Base-by-base conservation (phyloP, 176 grass and related monocot genomes). In the Hordeum marinum region DNA sequence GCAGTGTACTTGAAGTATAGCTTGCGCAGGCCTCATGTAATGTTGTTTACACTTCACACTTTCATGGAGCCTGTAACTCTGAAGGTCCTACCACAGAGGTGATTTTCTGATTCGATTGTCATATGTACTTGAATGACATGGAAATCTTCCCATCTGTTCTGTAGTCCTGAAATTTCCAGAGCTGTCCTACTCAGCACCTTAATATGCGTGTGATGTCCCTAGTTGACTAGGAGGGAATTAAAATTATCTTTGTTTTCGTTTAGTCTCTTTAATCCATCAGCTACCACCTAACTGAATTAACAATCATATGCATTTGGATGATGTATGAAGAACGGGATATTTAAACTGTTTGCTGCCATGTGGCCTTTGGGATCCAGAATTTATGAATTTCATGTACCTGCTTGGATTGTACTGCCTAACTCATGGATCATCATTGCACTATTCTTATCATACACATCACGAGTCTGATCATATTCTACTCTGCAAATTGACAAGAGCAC, bases 401-500 rank as follows among this genome's bases (percentile, higher is more conserved):
- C 7, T 78, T 90, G 79, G 79, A 90, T 42, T 69, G 31, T 65
- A 78, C 14, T 75, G 59, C 67, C 45, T 52, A 43, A 35, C 74
- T 79, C 80, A 32, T 74, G 7, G 73, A 68, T 87, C 60, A 90
- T 86, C 63, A 24, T 31, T 43, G 45, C 32, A 67, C 67, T 81
- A 15, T 86, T 78, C 21, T 65, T 25, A 72, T 75, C 67, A 54
- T 29, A 43, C 77, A 85, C 35, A 75, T 90, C 59, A 72, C 59
- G 59, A 9, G 27, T 14, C 36, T 90, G n/a, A 62, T 55, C 39
- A 48, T 63, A 41, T 87, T 83, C 70, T 83, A 79, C 8, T 67
- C 80, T 62, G 27, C 68, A 83, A 40, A 87, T 84, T 48, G 80
- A 80, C 85, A 87, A 80, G 15, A 83, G 11, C 46, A 68, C 21